These are phyloP conservation scores for Rosa rugosa DNA, from an alignment of 306 rosid genomes.

Conservation along the genomic window DNA sequence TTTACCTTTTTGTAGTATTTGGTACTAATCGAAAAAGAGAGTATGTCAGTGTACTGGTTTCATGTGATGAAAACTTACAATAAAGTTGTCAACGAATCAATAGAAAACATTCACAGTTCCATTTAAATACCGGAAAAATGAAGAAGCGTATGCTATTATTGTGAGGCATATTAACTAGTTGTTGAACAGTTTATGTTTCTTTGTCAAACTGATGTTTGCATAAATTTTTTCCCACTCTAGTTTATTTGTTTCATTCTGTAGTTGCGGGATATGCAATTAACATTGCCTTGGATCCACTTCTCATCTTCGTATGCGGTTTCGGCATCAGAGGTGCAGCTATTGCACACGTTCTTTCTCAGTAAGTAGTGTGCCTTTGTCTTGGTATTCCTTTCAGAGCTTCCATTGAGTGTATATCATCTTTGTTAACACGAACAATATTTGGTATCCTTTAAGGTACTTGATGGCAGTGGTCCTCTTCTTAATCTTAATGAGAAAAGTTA, in stretches of 20 bases:
- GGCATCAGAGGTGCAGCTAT: constrained; percentile 96
- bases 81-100: neutral
- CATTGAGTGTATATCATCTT: neutral
- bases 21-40: neutral
- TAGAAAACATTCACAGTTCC: neutral
- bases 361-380: constrained; percentile 32
- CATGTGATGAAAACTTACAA: neutral
- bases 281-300: constrained; percentile 71
- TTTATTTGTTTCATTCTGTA: constrained; percentile 25
- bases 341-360: constrained; percentile 94
- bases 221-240: neutral
- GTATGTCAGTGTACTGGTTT: neutral
- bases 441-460: constrained; percentile 56
- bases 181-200: neutral
- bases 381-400: neutral
- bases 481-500: constrained; percentile 57
- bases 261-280: constrained; percentile 71
- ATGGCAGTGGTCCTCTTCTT: constrained; percentile 62
- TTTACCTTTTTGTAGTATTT: neutral
- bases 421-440: neutral
- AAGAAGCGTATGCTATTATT: neutral
- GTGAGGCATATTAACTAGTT: neutral
- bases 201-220: neutral
- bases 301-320: constrained; percentile 64
- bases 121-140: neutral